Evolutionary conservation across 805 yeast genomes (phyloP), one percentile per base, ranked within the genome.

Genomic region (Candida methanosorbosa): DNA sequence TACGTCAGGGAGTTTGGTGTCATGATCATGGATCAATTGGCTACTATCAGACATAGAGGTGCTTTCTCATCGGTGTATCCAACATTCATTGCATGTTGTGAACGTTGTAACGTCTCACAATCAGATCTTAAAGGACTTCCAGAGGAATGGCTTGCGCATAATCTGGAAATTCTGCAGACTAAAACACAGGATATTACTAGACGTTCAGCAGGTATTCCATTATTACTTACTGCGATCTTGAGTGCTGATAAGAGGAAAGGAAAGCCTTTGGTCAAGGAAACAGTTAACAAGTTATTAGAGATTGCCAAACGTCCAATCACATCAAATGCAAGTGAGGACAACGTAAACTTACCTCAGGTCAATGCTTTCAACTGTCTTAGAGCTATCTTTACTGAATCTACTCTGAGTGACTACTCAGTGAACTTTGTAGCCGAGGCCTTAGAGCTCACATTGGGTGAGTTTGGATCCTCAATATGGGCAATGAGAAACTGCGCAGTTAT

Each of bases 161-260:
- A 74, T 43, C 45, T 87, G 13, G 48, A 52, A 4, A 45, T 54
- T 18, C 51, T 75, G 30, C 59, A 84, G 18, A 67, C 69, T 39
- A 63, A 63, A 1, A 64, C 81, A 0, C 88, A 85, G 46, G 70
- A 72, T 30, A 81, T 88, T 34, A 82, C 95, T 0, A 70, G 97
- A 52, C 66, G 97, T 43, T 87, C 97, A 1, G 97, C 95, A 3
- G 97, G 97, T 0, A 57, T 92, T 14, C 97, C 97, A 2, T 80
- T 64, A 46, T 61, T 90, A 34, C 64, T 90, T 12, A 71, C 92
- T 1, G 92, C 83, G 1, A 71, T 85, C 14, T 61, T 88, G n/a
- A 64, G 75, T 1, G 72, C 86, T 0, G 31, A 51, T 16, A 48
- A 45, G 9, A 25, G 17, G 32, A 38, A 30, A 30, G 13, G 14